Evolutionary conservation across 2,329 filamentous ascomycete genomes (phyloP), one percentile per base, ranked within the genome.

Genomic region (Phaeosphaeriaceae sp.): DNA sequence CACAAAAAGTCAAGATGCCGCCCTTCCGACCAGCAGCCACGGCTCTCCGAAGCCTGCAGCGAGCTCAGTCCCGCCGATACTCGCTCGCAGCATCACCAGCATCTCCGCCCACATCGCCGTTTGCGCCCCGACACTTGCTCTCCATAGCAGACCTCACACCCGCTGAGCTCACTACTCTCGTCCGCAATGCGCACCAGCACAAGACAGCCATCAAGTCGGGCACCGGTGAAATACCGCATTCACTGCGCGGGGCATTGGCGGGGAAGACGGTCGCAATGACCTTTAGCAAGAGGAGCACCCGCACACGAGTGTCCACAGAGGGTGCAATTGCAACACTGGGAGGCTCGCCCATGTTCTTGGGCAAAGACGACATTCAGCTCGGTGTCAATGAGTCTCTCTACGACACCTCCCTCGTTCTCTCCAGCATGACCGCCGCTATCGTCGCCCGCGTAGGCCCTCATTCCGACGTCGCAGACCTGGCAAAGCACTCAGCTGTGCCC

Each of bases 211-310:
- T 94, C 81, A 96, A 96, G 77, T 86, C 87, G 20, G 63, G 58
- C 24, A 74, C 72, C 17, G 86, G 87, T 47, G 82, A 85, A 53
- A 80, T 86, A 48, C 87, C 90, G 2, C 76, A 81, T 51, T 80
- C 83, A 45, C 81, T 96, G 54, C 81, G 84, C 53, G 83, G 84
- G 42, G 82, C 86, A 11, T 81, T 99, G 62, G 79, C 85, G 0
- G 91, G 92, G 52, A 88, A 92, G 78, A 93, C 93, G 0, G 87
- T 99, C 31, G 94, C 95, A 66, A 90, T 99, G 88, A 92, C 96
- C 84, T 99, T 99, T 83, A 96, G 86, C 84, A 99, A 99, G 82
- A 89, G 93, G 67, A 96, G 91, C 70, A 99, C 95, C 13, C 88
- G 95, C 59, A 99, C 95, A 13, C 89, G 95, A 61, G 89, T 99